Base-by-base conservation (phyloP, 148 eudicot species). In the Agrostemma githago region DNA sequence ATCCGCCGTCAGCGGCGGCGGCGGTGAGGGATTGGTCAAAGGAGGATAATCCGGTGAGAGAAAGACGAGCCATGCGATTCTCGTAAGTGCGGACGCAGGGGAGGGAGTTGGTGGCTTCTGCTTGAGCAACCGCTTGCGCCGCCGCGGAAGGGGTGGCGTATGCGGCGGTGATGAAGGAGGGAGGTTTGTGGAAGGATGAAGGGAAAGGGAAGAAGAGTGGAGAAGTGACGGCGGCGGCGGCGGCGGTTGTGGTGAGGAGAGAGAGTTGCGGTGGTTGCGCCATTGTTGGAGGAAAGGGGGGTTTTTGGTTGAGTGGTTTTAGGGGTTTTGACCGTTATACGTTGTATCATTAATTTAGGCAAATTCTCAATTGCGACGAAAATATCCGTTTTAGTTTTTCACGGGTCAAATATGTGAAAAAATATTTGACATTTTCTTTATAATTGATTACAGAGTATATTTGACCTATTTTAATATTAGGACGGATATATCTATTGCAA, bases 1-100 rank as follows among this genome's bases (percentile, higher is more conserved):
- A 80, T 8, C 99, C 99, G 5, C 99, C 97, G 56, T 96, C 99
- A 0, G 96, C 90, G 1, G 97, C 93, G 10, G 96, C 96, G 11
- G 99, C 99, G 3, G 96, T 82, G 19, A 96, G 41, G 39, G 99
- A 94, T 75, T 90, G 97, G 53, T 84, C 83, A 53, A 83, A 82
- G 38, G 64, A 84, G 57, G 85, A 94, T 26, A 88, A 78, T 61
- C 99, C 99, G 14, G 86, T 80, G 10, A 96, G 66, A 0, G 89
- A 78, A 2, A 96, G 84, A 61, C 92, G 79, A 58, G 91, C 87
- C 61, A 84, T 57, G 74, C 92, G 91, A 71, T 92, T 92, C 79
- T 96, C 99, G 79, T 85, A 96, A 3, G 93, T 79, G 74, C 99
- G 86, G 20, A 90, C 85, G 14, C 83, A 82, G 1, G 99, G 97